Base-by-base conservation (phyloP, 768 basidiomycete species). In the Lactifluus echinatus region DNA sequence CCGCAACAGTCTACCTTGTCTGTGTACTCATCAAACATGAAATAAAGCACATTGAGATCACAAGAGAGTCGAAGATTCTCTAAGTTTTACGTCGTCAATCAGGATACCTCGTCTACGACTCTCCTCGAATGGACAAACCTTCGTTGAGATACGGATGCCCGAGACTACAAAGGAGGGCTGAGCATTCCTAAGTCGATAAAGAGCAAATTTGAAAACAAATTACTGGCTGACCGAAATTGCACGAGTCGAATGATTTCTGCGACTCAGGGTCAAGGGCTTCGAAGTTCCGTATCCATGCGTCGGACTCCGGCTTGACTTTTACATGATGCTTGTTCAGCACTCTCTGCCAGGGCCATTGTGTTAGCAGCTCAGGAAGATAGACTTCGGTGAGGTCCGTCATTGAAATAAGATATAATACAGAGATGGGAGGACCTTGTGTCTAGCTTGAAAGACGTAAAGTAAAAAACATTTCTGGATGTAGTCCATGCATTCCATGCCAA, bases 31-130 rank as follows among this genome's bases (percentile, higher is more conserved):
- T 82, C 80, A 59, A 74, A 70, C 24, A 79, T 53, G 61, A 78
- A 80, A 64, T 77, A 71, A 6, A 79, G 56, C 44, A 77, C 73
- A 76, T 80, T 79, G 47, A 80, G 65, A 54, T 80, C 79, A 50
- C 78, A 76, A 7, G 68, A 71, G 14, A 70, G 65, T 17, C 75
- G 69, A n/a, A 63, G 33, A 10, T 44, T 10, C n/a, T 51, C 56
- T 57, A 12, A 4, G 14, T 10, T 7, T 31, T 19, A n/a, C n/a
- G n/a, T n/a, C n/a, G n/a, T n/a, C n/a, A n/a, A n/a, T 57, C 31
- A 37, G 31, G 5, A 10, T 31, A 31, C 31, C 10, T 31, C 31
- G 10, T 10, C 31, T 10, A 10, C 10, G 31, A 31, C 31, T 31
- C 5, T 5, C 31, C 31, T 31, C 10, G 31, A 31, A 28, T 15